Percentiles rank a stretch among this genome's conserved stretches.
Evolutionary conservation across 1,284 basidiomycete species (phyloP).

Genomic region (Rhodotorula sp.): DNA sequence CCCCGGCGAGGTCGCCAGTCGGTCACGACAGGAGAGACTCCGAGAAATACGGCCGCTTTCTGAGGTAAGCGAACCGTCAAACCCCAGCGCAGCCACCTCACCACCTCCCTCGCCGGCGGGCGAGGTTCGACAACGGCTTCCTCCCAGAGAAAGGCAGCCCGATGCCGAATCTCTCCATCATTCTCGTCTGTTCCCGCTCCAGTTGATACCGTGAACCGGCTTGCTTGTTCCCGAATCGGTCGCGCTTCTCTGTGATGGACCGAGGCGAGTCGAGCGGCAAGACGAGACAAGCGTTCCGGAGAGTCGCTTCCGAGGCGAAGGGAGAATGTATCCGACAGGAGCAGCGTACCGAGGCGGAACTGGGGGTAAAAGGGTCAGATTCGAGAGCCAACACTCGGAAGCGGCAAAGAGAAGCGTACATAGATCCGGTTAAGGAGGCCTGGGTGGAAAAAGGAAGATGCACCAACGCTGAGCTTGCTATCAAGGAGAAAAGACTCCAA

Average conservation of each 20-base stretch:
- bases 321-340: conserved; percentile 16
- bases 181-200: conserved; percentile 72
- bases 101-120: background rate
- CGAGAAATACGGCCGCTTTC: conserved; percentile 27
- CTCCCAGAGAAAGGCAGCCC: conserved; percentile 68
- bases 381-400: background rate
- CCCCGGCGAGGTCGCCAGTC: conserved; percentile 15
- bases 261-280: conserved; percentile 53
- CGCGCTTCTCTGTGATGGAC: background rate
- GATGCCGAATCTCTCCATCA: conserved; percentile 60
- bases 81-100: background rate
- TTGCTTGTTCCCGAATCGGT: conserved; percentile 43
- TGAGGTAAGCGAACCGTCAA: background rate
- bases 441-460: conserved; percentile 61
- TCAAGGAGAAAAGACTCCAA: conserved; percentile 67
- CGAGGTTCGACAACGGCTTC: conserved; percentile 56
- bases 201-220: conserved; percentile 59
- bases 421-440: conserved; percentile 66
- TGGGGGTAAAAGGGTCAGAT: conserved; percentile 53
- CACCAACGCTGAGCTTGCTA: conserved; percentile 60
- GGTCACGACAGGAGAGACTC: conserved; percentile 20
- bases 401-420: background rate
- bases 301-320: conserved; percentile 10
- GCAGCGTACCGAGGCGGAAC: conserved; percentile 57
- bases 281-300: too few species aligned